phyloP scores from a whole-genome alignment of 1,139 yeast genomes.

The Hansenula anomala region DNA sequence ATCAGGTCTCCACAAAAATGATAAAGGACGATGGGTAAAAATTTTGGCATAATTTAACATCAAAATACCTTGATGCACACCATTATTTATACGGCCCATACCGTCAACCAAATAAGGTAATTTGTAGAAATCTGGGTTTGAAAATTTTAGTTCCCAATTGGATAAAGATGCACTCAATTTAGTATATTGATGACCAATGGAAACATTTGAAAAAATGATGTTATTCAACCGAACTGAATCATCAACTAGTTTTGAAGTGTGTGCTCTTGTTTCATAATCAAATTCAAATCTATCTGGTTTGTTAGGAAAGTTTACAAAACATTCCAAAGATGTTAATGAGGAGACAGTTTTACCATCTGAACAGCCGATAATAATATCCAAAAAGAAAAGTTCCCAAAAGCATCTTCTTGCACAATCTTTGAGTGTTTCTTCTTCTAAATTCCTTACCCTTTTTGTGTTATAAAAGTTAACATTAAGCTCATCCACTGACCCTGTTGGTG shows the following conservation, averaged over 20 bases:
- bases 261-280: constrained; percentile 44
- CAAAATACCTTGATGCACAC: constrained; percentile 43
- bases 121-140: constrained; percentile 37
- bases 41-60: constrained; percentile 44
- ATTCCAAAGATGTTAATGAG: constrained; percentile 28
- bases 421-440: constrained; percentile 20
- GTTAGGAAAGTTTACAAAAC: constrained; percentile 33
- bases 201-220: constrained; percentile 34
- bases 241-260: constrained; percentile 41
- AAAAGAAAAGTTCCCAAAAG: constrained; percentile 44
- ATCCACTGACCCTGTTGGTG: constrained; percentile 12
- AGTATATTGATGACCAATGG: constrained; percentile 30
- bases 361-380: constrained; percentile 46
- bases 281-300: constrained; percentile 30
- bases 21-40: constrained; percentile 46
- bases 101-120: constrained; percentile 37
- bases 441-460: constrained; percentile 23
- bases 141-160: constrained; percentile 42
- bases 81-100: constrained; percentile 42
- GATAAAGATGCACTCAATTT: constrained; percentile 41
- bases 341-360: constrained; percentile 47
- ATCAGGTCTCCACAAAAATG: constrained; percentile 45
- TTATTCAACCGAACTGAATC: constrained; percentile 42
- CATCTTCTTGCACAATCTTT: constrained; percentile 37
- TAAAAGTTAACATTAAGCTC: constrained; percentile 22